phyloP scores from a whole-genome alignment of 1,139 yeast genomes.

The Blastobotrys capitulatus region DNA sequence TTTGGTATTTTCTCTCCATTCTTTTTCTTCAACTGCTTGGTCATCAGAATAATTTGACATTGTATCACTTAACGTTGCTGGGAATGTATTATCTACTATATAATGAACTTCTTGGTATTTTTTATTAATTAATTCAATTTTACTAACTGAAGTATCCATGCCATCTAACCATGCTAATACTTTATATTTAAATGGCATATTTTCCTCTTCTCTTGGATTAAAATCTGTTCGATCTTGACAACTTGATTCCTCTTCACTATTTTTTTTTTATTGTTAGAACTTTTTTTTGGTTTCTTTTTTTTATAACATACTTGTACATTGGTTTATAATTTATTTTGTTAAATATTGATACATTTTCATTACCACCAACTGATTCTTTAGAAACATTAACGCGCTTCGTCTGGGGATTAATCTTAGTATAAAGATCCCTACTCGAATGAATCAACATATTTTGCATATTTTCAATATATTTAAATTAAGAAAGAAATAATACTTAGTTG shows the following conservation, averaged over 20 bases:
- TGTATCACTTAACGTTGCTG: conserved; percentile 10
- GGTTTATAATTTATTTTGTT: not conserved
- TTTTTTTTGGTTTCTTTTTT: not conserved
- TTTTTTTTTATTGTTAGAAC: not conserved
- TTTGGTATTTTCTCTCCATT: conserved; percentile 17
- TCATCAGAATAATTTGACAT: conserved; percentile 12
- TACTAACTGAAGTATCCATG: not conserved
- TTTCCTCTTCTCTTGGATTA: conserved; percentile 21
- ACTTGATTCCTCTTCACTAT: not conserved
- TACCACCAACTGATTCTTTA: not conserved
- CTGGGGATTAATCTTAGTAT: not conserved
- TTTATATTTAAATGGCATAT: conserved; percentile 22
- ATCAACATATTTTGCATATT: not conserved
- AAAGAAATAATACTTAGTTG: not conserved
- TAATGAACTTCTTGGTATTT: not conserved
- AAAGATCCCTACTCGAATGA: not conserved
- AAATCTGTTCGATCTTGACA: not conserved
- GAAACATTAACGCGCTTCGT: not conserved
- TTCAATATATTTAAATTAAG: too few species aligned
- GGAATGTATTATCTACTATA: not conserved
- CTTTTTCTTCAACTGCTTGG: conserved; percentile 17
- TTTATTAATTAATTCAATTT: not conserved
- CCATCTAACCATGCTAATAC: conserved; percentile 21
- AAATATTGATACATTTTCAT: not conserved
- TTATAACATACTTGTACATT: not conserved